phyloP scores from a whole-genome alignment of 73 alveolate genomes.

The Symbiodinium natans region DNA sequence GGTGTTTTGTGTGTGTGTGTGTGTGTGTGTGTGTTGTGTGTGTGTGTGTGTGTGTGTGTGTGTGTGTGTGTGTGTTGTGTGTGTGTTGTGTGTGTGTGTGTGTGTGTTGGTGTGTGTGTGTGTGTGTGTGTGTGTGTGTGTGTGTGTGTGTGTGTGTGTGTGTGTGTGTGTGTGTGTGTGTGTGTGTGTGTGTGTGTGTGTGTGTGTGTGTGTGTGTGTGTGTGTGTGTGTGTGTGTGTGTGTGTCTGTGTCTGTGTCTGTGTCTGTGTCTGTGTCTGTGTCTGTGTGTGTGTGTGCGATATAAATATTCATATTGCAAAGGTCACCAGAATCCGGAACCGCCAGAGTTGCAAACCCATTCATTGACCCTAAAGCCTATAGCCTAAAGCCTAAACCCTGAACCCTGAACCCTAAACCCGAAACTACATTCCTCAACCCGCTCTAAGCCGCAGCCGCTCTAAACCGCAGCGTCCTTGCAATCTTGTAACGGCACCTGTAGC shows the following conservation, averaged over 20 bases:
- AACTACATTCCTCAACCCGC: too few species aligned
- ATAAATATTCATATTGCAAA: too few species aligned
- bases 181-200: slow-evolving; percentile 19
- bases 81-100: not conserved
- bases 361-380: too few species aligned
- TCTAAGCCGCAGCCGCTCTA: too few species aligned
- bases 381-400: too few species aligned
- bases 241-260: slow-evolving; percentile 9
- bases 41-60: slow-evolving; percentile 15
- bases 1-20: not conserved
- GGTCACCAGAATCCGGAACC: not conserved
- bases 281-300: not conserved
- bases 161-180: slow-evolving; percentile 20
- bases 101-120: slow-evolving; percentile 1
- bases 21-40: slow-evolving; percentile 7
- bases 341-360: too few species aligned
- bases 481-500: too few species aligned
- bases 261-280: slow-evolving; percentile 9
- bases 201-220: slow-evolving; percentile 19
- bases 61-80: not conserved
- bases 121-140: slow-evolving; percentile 20
- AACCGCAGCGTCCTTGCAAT: too few species aligned
- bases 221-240: slow-evolving; percentile 14
- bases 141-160: slow-evolving; percentile 9
- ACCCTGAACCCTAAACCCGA: too few species aligned